These are phyloP conservation scores for Scheffersomyces amazonensis DNA, from an alignment of 805 yeast species.

Conservation along the genomic window DNA sequence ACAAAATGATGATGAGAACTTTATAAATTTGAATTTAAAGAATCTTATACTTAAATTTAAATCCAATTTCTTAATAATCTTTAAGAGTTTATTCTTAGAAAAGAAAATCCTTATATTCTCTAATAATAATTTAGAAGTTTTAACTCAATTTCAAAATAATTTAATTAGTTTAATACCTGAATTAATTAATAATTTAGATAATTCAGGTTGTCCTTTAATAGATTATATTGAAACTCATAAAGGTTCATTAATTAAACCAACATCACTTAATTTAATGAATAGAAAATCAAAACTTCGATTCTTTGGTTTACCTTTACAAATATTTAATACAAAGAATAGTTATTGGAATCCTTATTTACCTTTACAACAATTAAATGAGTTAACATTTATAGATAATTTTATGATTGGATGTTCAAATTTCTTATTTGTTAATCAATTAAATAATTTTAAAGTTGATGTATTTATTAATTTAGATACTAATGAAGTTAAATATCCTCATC, in stretches of 20 bases:
- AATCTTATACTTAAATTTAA: slow-evolving; percentile 60
- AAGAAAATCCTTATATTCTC: slow-evolving; percentile 73
- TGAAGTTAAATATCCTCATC: slow-evolving; percentile 43
- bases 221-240: slow-evolving; percentile 47
- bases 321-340: slow-evolving; percentile 79
- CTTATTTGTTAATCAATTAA: slow-evolving; percentile 62
- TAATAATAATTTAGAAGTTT: slow-evolving; percentile 65
- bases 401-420: slow-evolving; percentile 88
- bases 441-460: slow-evolving; percentile 60
- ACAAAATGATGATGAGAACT: slow-evolving; percentile 34
- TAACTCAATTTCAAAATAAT: slow-evolving; percentile 82
- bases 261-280: slow-evolving; percentile 73
- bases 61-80: slow-evolving; percentile 56
- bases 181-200: slow-evolving; percentile 65
- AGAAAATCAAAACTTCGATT: slow-evolving; percentile 72
- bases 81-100: slow-evolving; percentile 79
- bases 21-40: slow-evolving; percentile 69
- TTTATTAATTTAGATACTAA: slow-evolving; percentile 67
- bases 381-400: slow-evolving; percentile 57
- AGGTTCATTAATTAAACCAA: slow-evolving; percentile 51
- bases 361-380: slow-evolving; percentile 80
- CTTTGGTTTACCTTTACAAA: slow-evolving; percentile 83
- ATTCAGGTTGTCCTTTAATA: slow-evolving; percentile 76
- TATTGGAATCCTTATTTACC: slow-evolving; percentile 94
- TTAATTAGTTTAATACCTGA: slow-evolving; percentile 82